Evolutionary conservation across 164 flowering plant species (phyloP).

Genomic region (Chimonanthus praecox): DNA sequence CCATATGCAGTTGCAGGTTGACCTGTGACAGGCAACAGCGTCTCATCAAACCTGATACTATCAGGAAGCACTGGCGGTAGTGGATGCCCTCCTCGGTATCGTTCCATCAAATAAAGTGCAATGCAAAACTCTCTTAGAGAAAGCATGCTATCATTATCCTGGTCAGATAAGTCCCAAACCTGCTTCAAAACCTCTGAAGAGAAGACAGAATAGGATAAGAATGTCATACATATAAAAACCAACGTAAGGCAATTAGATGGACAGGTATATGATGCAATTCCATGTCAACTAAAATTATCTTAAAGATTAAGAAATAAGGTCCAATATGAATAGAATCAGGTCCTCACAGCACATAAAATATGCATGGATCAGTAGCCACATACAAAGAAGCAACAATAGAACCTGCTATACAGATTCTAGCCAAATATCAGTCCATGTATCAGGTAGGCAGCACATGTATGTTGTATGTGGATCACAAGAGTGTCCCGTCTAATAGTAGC

Average conservation of each 20-base stretch:
- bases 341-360: background rate
- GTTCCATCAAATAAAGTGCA: conserved; percentile 92
- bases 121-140: conserved; percentile 86
- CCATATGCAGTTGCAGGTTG: conserved; percentile 48
- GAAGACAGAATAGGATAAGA: conserved; percentile 2
- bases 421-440: background rate
- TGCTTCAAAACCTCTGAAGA: conserved; percentile 88
- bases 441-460: background rate
- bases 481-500: background rate
- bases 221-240: background rate
- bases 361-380: background rate
- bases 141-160: conserved; percentile 95
- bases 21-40: conserved; percentile 45
- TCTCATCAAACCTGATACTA: conserved; percentile 57
- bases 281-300: background rate
- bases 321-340: background rate
- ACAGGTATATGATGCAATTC: background rate
- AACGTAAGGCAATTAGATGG: background rate
- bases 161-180: conserved; percentile 98
- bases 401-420: background rate
- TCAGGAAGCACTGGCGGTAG: conserved; percentile 75
- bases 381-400: background rate
- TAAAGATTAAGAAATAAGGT: background rate
- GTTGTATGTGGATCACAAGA: background rate
- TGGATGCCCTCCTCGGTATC: conserved; percentile 84